phyloP scores from a whole-genome alignment of 441 rosid genomes.

The Populus trichocarpa region DNA sequence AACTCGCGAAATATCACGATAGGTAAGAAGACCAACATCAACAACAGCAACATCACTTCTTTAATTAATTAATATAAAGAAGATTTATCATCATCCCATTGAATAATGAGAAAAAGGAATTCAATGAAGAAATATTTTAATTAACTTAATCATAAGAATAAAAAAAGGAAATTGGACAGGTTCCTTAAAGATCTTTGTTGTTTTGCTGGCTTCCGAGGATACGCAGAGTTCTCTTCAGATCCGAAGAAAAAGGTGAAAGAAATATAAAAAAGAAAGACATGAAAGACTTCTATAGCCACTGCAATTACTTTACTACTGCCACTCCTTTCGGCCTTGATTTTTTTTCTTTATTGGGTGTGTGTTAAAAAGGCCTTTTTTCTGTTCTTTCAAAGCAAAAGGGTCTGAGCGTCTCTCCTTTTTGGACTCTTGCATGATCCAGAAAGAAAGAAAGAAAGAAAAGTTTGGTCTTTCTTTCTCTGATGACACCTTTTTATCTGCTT shows the following conservation, averaged over 20 bases:
- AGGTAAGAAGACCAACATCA: not conserved
- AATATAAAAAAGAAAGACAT: slow-evolving; percentile 3
- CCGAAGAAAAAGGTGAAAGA: slow-evolving; percentile 44
- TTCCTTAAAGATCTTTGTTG: slow-evolving; percentile 49
- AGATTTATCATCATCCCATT: not conserved
- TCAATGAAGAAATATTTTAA: slow-evolving; percentile 2
- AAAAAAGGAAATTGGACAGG: slow-evolving; percentile 23
- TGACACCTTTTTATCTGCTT: slow-evolving; percentile 35
- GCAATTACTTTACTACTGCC: not conserved
- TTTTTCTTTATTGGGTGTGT: not conserved
- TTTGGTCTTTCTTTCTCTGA: not conserved
- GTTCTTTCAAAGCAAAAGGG: slow-evolving; percentile 4
- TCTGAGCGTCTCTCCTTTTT: slow-evolving; percentile 27
- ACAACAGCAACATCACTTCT: not conserved
- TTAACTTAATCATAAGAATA: not conserved
- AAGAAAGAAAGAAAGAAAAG: not conserved
- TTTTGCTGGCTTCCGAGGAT: slow-evolving; percentile 45
- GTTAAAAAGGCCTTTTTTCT: not conserved
- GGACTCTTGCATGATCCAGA: slow-evolving; percentile 49
- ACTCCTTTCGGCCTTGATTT: not conserved
- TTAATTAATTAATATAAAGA: not conserved
- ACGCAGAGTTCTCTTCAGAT: slow-evolving; percentile 41
- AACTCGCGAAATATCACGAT: slow-evolving; percentile 3
- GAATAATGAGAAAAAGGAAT: not conserved
- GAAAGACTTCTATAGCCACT: not conserved